Conservation (phyloP, 2,329 filamentous ascomycete genomes). For the Huntiella moniliformis region DNA sequence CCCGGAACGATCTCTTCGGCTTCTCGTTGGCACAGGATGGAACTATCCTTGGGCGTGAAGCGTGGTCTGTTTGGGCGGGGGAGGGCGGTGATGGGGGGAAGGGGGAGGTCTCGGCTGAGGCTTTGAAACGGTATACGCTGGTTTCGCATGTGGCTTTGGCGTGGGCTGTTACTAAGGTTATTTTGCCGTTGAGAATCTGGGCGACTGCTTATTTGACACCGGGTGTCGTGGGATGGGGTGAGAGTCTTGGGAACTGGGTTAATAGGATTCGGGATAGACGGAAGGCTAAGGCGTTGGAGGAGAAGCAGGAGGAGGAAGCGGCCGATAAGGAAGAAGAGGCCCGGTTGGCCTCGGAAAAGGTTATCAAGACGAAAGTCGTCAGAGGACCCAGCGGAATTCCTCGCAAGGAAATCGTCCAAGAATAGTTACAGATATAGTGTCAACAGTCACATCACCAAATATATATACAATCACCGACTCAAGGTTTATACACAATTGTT, state of each 20-base stretch:
- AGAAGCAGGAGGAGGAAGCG: background rate
- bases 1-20: slow-evolving; percentile 64
- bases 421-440: background rate
- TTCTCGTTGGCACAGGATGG: slow-evolving; percentile 23
- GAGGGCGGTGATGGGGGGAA: slow-evolving; percentile 17
- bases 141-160: slow-evolving; percentile 62
- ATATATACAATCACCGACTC: background rate
- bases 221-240: slow-evolving; percentile 46
- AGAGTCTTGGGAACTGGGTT: background rate
- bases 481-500: background rate
- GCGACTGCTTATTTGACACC: slow-evolving; percentile 77
- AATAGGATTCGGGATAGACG: background rate
- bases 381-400: background rate
- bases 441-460: background rate
- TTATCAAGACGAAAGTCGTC: background rate
- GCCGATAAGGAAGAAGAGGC: background rate
- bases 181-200: slow-evolving; percentile 60
- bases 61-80: slow-evolving; percentile 9
- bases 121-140: slow-evolving; percentile 29
- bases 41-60: slow-evolving; percentile 17
- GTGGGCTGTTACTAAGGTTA: slow-evolving; percentile 73
- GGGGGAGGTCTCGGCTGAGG: slow-evolving; percentile 17
- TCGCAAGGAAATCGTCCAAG: background rate
- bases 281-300: background rate
- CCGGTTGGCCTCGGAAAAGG: background rate